phyloP scores from a whole-genome alignment of 768 basidiomycete species.

The Leccinum obscurum region DNA sequence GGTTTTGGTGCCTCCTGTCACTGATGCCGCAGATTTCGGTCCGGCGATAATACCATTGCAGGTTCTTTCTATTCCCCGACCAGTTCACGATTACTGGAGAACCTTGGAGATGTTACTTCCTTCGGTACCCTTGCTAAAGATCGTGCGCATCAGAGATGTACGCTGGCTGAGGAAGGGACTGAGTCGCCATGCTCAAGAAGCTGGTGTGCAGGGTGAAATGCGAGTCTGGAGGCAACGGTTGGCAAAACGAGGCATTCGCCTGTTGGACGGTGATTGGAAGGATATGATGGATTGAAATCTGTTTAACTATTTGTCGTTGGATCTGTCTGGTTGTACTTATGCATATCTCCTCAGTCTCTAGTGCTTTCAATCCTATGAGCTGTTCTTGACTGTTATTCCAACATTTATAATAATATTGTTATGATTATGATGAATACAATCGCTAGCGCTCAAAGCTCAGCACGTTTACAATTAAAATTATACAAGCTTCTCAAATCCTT shows the following conservation, averaged over 20 bases:
- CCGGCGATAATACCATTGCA: slow-evolving; percentile 43
- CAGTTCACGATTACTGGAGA: slow-evolving; percentile 56
- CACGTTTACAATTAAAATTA: too few species aligned
- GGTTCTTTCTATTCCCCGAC: slow-evolving; percentile 77
- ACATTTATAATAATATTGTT: too few species aligned
- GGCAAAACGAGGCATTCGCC: slow-evolving; percentile 51
- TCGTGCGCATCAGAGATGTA: slow-evolving; percentile 64
- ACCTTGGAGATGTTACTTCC: slow-evolving; percentile 57
- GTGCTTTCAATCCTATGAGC: too few species aligned
- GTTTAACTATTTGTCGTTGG: neutral
- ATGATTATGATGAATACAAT: too few species aligned
- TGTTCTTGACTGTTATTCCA: too few species aligned
- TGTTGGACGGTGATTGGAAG: slow-evolving; percentile 77
- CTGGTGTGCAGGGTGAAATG: slow-evolving; percentile 80
- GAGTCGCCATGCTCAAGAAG: slow-evolving; percentile 59
- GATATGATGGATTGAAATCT: slow-evolving; percentile 34
- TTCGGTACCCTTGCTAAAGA: slow-evolving; percentile 53
- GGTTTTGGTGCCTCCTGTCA: slow-evolving; percentile 34
- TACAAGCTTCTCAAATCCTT: too few species aligned
- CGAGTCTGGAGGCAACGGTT: slow-evolving; percentile 69
- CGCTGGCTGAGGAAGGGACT: slow-evolving; percentile 74
- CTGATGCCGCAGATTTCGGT: slow-evolving; percentile 25
- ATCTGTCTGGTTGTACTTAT: slow-evolving; percentile 10
- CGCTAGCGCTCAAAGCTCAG: too few species aligned
- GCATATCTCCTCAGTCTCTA: too few species aligned